Conservation (phyloP, 1,284 basidiomycete species). For the Meira miltonrushii region DNA sequence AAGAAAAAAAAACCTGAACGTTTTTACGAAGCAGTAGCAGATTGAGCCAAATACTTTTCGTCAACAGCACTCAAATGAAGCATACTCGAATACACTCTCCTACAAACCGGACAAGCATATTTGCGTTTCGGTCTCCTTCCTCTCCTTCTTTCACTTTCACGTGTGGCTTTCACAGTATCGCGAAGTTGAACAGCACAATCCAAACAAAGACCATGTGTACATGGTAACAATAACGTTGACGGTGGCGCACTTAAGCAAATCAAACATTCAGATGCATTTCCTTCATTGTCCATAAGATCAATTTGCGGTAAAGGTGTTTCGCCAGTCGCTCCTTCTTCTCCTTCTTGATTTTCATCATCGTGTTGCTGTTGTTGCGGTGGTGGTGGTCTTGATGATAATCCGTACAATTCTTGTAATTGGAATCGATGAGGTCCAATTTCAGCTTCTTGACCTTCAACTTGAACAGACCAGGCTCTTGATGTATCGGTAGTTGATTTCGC, state of each 20-base stretch:
- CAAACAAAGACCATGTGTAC: slow-evolving; percentile 48
- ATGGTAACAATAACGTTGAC: slow-evolving; percentile 48
- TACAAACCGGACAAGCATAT: slow-evolving; percentile 49
- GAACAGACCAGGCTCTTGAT: slow-evolving; percentile 26
- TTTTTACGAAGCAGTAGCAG: neutral
- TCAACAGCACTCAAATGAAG: slow-evolving; percentile 37
- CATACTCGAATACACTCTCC: slow-evolving; percentile 36
- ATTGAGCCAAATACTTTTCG: slow-evolving; percentile 36
- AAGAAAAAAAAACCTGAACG: too few species aligned
- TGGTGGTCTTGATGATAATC: slow-evolving; percentile 33
- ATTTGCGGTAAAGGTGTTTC: slow-evolving; percentile 14
- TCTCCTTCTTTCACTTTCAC: slow-evolving; percentile 36
- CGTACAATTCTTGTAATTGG: slow-evolving; percentile 50
- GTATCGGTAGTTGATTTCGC: neutral
- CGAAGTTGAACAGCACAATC: slow-evolving; percentile 48
- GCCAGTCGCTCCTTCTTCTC: neutral
- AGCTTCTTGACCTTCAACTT: slow-evolving; percentile 45
- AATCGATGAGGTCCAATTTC: slow-evolving; percentile 46
- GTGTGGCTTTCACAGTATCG: slow-evolving; percentile 40
- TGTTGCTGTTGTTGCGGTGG: slow-evolving; percentile 20
- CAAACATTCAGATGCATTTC: slow-evolving; percentile 41
- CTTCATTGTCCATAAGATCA: slow-evolving; percentile 13
- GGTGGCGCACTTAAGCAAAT: slow-evolving; percentile 46
- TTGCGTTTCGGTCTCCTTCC: slow-evolving; percentile 40
- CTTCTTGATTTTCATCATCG: slow-evolving; percentile 8